phyloP scores from a whole-genome alignment of 2,329 filamentous ascomycete genomes.

The Exophiala calicioides region DNA sequence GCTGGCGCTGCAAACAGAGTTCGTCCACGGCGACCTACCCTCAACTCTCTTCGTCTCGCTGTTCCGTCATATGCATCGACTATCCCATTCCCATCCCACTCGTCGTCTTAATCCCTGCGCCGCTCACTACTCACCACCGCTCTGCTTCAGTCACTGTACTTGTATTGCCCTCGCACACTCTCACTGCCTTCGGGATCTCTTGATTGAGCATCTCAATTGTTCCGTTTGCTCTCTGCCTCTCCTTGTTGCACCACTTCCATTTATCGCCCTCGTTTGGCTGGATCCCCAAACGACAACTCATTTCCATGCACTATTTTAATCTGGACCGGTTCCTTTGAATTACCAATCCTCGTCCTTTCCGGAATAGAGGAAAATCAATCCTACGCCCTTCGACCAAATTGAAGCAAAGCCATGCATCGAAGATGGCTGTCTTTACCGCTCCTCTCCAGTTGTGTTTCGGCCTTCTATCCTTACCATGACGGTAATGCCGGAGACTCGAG shows the following conservation, averaged over 20 bases:
- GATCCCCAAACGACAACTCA: constrained; percentile 10
- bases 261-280: constrained; percentile 18
- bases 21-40: too few relatives aligned
- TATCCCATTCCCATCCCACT: background rate
- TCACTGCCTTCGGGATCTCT: constrained; percentile 26
- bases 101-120: constrained; percentile 2
- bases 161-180: background rate
- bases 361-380: too few relatives aligned
- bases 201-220: constrained; percentile 27
- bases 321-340: constrained; percentile 22
- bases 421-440: constrained; percentile 29
- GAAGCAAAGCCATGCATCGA: constrained; percentile 27
- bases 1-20: constrained; percentile 2
- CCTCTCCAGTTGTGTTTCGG: constrained; percentile 33
- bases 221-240: constrained; percentile 2
- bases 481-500: constrained; percentile 22
- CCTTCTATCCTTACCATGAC: constrained; percentile 47
- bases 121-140: constrained; percentile 1
- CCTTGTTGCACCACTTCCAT: constrained; percentile 4
- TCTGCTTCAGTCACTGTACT: constrained; percentile 4
- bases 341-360: too few relatives aligned
- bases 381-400: background rate
- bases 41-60: too few relatives aligned
- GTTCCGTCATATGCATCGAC: too few relatives aligned
- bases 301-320: constrained; percentile 9